phyloP scores from a whole-genome alignment of 1,139 yeast genomes.

The Chernovozyma sophiae-reginae region DNA sequence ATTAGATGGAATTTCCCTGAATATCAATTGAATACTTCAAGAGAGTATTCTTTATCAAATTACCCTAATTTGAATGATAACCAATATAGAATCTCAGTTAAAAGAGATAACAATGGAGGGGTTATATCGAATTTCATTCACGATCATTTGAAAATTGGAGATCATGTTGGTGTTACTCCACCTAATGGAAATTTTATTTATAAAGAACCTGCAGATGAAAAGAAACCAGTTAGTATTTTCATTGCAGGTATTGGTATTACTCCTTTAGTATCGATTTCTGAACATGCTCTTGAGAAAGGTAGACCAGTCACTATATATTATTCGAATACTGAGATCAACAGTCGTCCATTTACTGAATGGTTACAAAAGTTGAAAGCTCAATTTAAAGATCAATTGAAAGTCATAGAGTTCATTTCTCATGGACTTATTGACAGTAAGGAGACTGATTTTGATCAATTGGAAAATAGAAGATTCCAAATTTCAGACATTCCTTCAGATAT shows the following conservation, averaged over 20 bases:
- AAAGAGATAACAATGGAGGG: slow-evolving; percentile 43
- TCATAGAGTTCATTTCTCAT: slow-evolving; percentile 20
- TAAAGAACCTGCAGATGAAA: slow-evolving; percentile 17
- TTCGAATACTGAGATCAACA: slow-evolving; percentile 22
- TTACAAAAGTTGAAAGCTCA: slow-evolving; percentile 15
- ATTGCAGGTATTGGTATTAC: slow-evolving; percentile 71
- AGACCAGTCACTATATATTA: slow-evolving; percentile 25
- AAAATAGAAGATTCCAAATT: slow-evolving; percentile 8
- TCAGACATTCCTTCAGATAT: slow-evolving; percentile 8
- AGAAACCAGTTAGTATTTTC: slow-evolving; percentile 40
- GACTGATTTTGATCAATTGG: slow-evolving; percentile 10
- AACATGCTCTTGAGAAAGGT: slow-evolving; percentile 27
- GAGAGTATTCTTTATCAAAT: slow-evolving; percentile 53
- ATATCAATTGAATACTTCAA: slow-evolving; percentile 30
- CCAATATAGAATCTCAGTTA: slow-evolving; percentile 53
- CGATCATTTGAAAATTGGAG: slow-evolving; percentile 46
- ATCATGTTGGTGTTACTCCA: slow-evolving; percentile 47
- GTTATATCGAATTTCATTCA: slow-evolving; percentile 53
- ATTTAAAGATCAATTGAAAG: slow-evolving; percentile 15
- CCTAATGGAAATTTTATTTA: slow-evolving; percentile 57
- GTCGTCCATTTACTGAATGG: slow-evolving; percentile 26
- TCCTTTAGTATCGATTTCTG: slow-evolving; percentile 53
- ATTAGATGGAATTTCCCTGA: slow-evolving; percentile 38
- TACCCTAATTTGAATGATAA: slow-evolving; percentile 21
- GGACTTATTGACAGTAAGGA: slow-evolving; percentile 5